A percentile compares a stretch with the other conserved stretches of the same genome.
phyloP scores from a whole-genome alignment of 2,329 filamentous ascomycete species.

The Aureobasidium zeae region DNA sequence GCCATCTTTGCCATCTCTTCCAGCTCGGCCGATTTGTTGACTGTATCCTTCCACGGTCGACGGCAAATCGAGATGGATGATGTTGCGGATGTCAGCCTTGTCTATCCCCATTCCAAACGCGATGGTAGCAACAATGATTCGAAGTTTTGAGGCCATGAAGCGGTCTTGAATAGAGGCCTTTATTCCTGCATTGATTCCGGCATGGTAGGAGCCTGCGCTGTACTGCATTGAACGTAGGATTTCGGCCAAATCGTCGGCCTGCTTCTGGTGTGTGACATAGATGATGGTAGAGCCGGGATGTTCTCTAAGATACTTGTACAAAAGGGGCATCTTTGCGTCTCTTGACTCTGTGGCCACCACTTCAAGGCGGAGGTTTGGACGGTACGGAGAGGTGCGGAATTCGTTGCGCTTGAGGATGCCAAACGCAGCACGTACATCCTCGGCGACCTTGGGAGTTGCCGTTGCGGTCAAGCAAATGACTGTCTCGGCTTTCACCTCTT shows the following conservation, averaged over 20 bases:
- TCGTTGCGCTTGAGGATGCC: slow-evolving; percentile 41
- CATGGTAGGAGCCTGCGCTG: slow-evolving; percentile 41
- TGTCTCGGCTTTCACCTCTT: slow-evolving; percentile 48
- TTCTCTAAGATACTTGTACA: slow-evolving; percentile 41
- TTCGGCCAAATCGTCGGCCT: slow-evolving; percentile 39
- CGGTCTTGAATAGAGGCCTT: slow-evolving; percentile 43
- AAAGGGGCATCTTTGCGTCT: slow-evolving; percentile 37
- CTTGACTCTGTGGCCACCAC: slow-evolving; percentile 37
- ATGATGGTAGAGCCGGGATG: slow-evolving; percentile 50
- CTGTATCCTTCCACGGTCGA: slow-evolving; percentile 49
- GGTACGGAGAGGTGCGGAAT: slow-evolving; percentile 51
- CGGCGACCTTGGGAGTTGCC: slow-evolving; percentile 47
- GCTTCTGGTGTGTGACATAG: slow-evolving; percentile 51
- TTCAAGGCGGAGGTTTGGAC: slow-evolving; percentile 49
- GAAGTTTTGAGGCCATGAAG: slow-evolving; percentile 40
- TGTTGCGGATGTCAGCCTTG: slow-evolving; percentile 46
- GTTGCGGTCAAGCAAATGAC: slow-evolving; percentile 54
- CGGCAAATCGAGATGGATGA: slow-evolving; percentile 45
- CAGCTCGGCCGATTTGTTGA: slow-evolving; percentile 49
- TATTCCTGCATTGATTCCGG: slow-evolving; percentile 38
- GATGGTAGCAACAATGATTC: slow-evolving; percentile 47
- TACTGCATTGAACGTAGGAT: slow-evolving; percentile 33
- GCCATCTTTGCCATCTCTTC: slow-evolving; percentile 45
- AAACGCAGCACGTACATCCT: slow-evolving; percentile 47
- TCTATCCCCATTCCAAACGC: slow-evolving; percentile 55